Evolutionary conservation across 2,329 filamentous ascomycete species (phyloP).

Genomic region (Colletotrichum euphorbiae): DNA sequence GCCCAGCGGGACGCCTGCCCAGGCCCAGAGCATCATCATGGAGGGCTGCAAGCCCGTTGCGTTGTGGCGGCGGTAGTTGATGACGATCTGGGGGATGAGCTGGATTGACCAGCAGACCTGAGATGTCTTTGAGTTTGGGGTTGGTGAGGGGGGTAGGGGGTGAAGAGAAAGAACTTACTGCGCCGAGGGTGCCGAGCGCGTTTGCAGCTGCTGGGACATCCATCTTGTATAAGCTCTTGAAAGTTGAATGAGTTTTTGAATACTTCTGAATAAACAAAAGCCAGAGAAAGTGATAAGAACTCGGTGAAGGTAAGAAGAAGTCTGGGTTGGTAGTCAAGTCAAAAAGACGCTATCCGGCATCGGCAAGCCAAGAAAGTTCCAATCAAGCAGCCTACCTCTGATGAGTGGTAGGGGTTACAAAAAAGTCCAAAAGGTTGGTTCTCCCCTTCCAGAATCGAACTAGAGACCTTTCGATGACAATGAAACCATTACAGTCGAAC

Average conservation of each 20-base stretch:
- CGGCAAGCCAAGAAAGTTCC: background rate
- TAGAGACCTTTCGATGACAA: constrained; percentile 39
- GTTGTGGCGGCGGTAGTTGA: constrained; percentile 75
- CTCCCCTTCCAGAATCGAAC: constrained; percentile 40
- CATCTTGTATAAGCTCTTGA: constrained; percentile 52
- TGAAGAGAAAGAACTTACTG: constrained; percentile 50
- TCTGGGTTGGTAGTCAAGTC: too few species aligned
- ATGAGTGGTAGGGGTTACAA: too few species aligned
- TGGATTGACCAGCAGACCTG: constrained; percentile 75
- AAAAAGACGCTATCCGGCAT: constrained; percentile 1
- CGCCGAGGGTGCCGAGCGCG: constrained; percentile 69
- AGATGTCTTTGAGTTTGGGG: constrained; percentile 39
- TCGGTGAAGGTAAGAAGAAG: too few species aligned
- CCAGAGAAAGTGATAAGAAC: too few species aligned
- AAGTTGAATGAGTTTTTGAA: background rate
- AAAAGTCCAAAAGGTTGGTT: constrained; percentile 42
- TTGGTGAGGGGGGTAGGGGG: background rate
- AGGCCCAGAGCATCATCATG: constrained; percentile 80
- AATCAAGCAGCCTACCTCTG: too few species aligned
- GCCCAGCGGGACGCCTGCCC: constrained; percentile 75
- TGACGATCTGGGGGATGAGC: constrained; percentile 76
- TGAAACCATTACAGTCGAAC: constrained; percentile 40
- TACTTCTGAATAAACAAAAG: background rate
- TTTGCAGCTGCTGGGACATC: constrained; percentile 67
- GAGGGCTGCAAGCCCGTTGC: constrained; percentile 73